phyloP scores from a whole-genome alignment of 2,329 filamentous ascomycete genomes.

The Pochonia chlamydosporia region DNA sequence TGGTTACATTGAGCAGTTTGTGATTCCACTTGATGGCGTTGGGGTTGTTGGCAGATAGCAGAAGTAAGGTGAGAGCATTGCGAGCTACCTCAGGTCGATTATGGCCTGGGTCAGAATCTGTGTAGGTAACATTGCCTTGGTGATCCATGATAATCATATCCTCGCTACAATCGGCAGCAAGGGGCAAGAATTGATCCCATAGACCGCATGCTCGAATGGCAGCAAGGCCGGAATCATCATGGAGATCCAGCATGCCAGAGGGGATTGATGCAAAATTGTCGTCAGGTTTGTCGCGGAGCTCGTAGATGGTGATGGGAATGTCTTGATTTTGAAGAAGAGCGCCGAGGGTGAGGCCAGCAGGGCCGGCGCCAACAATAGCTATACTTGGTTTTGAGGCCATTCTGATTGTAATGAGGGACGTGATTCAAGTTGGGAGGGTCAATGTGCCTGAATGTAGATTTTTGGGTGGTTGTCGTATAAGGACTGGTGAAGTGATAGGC shows the following conservation, averaged over 20 bases:
- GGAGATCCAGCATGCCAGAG: conserved; percentile 43
- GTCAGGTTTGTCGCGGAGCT: conserved; percentile 23
- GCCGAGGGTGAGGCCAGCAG: conserved; percentile 40
- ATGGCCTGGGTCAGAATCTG: conserved; percentile 16
- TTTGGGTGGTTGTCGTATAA: no score
- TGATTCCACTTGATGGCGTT: conserved; percentile 12
- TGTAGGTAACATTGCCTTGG: conserved; percentile 17
- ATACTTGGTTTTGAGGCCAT: no score
- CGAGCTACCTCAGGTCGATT: conserved; percentile 33
- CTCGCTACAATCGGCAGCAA: conserved; percentile 24
- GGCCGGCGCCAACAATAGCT: conserved; percentile 40
- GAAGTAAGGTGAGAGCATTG: conserved; percentile 25
- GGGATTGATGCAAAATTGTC: conserved; percentile 11
- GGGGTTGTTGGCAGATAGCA: conserved; percentile 22
- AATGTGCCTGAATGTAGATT: no score
- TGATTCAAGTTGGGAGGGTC: no score
- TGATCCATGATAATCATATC: conserved; percentile 16
- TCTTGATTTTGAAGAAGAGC: conserved; percentile 34
- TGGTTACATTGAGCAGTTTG: conserved; percentile 23
- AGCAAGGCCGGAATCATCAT: conserved; percentile 36
- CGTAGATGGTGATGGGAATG: conserved; percentile 28
- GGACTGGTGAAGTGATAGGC: no score
- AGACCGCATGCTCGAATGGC: conserved; percentile 39
- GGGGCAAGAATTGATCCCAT: conserved; percentile 33
- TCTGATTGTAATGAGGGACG: no score